Conservation (phyloP, 306 rosid genomes). For the Pterocarpus macrocarpus region DNA sequence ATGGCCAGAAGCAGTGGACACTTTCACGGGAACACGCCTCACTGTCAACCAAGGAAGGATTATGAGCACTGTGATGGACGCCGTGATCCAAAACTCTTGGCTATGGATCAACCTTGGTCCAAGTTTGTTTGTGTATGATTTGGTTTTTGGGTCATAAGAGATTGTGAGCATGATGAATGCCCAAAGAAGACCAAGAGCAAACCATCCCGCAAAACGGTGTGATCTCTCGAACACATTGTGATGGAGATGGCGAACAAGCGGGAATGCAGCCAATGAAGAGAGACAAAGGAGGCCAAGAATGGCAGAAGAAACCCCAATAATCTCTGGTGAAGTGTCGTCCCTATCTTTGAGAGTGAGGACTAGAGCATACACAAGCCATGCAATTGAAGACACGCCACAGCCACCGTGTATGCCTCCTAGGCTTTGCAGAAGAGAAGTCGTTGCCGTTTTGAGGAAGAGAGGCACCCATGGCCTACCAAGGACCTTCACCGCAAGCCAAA, state of each 20-base stretch:
- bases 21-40: conserved; percentile 46
- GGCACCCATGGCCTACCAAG: conserved; percentile 59
- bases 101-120: conserved; percentile 42
- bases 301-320: conserved; percentile 48
- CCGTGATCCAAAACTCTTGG: conserved; percentile 62
- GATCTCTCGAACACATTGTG: conserved; percentile 64
- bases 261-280: conserved; percentile 64
- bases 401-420: conserved; percentile 69
- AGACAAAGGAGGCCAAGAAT: conserved; percentile 61
- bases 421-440: conserved; percentile 61
- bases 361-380: conserved; percentile 60
- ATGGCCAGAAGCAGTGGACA: conserved; percentile 55
- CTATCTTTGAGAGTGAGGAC: conserved; percentile 51
- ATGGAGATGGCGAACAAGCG: conserved; percentile 66
- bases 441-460: conserved; percentile 51
- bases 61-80: conserved; percentile 47
- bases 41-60: conserved; percentile 62
- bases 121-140: conserved; percentile 38
- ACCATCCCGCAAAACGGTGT: conserved; percentile 64
- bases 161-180: conserved; percentile 51
- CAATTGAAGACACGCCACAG: conserved; percentile 63
- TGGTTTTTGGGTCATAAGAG: conserved; percentile 50
- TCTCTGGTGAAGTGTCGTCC: conserved; percentile 51
- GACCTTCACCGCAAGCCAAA: conserved; percentile 50
- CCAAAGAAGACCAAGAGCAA: conserved; percentile 60